These are phyloP conservation scores for Hsuehochloa calcarea DNA, from an alignment of 176 grass and related monocot genomes.

Conservation along the genomic window DNA sequence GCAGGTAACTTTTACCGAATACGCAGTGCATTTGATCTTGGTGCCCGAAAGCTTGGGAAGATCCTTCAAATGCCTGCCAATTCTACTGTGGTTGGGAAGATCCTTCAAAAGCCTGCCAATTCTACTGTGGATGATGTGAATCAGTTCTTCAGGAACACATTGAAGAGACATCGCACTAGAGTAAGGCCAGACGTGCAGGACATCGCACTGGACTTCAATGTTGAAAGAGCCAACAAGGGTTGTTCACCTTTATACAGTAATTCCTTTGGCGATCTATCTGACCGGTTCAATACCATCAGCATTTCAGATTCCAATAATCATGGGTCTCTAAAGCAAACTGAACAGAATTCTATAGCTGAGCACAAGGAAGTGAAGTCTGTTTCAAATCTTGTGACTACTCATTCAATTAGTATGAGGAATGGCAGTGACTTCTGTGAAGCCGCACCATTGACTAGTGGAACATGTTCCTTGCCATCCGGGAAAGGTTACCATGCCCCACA, in stretches of 20 bases:
- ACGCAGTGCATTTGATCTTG: slow-evolving; percentile 88
- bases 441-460: slow-evolving; percentile 33
- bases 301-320: slow-evolving; percentile 42
- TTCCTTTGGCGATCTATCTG: slow-evolving; percentile 37
- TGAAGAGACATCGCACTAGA: slow-evolving; percentile 57
- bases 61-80: slow-evolving; percentile 58
- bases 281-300: slow-evolving; percentile 51
- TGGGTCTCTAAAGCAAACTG: slow-evolving; percentile 38
- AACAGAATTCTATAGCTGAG: slow-evolving; percentile 25
- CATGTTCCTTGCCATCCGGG: slow-evolving; percentile 26
- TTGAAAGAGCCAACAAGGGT: slow-evolving; percentile 23
- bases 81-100: slow-evolving; percentile 55
- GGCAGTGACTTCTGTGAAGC: slow-evolving; percentile 28
- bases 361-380: slow-evolving; percentile 25
- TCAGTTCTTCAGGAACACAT: slow-evolving; percentile 76
- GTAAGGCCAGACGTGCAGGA: slow-evolving; percentile 58
- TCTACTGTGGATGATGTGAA: slow-evolving; percentile 58
- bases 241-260: slow-evolving; percentile 20
- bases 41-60: slow-evolving; percentile 78
- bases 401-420: slow-evolving; percentile 35
- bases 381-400: slow-evolving; percentile 32
- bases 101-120: slow-evolving; percentile 54
- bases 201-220: slow-evolving; percentile 32
- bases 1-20: slow-evolving; percentile 85
- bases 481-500: slow-evolving; percentile 31